A percentile compares a stretch with the other conserved stretches of the same genome.
These are phyloP conservation scores for Gossypium trilobum DNA, from an alignment of 441 rosid species.

Conservation along the genomic window DNA sequence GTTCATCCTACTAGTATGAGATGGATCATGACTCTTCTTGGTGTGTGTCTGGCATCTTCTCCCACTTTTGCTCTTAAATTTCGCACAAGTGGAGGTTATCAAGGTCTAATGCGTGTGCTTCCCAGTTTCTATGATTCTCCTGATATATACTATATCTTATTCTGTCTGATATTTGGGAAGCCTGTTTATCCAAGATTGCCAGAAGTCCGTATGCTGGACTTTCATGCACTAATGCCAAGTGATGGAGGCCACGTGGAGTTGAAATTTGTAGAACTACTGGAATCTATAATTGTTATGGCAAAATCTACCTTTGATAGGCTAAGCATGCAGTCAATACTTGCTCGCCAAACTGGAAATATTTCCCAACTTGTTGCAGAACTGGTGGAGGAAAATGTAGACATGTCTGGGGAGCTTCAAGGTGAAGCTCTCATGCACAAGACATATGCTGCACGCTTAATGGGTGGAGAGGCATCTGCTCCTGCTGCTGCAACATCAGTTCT, in stretches of 20 bases:
- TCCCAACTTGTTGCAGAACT: slow-evolving; percentile 94
- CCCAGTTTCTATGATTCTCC: slow-evolving; percentile 98
- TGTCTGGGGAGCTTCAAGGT: slow-evolving; percentile 98
- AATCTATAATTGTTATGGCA: slow-evolving; percentile 88
- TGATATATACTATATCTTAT: slow-evolving; percentile 92
- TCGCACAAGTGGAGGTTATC: slow-evolving; percentile 96
- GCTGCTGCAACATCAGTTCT: slow-evolving; percentile 97
- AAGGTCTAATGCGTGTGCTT: slow-evolving; percentile 81
- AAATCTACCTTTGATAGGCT: slow-evolving; percentile 92
- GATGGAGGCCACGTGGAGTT: slow-evolving; percentile 74
- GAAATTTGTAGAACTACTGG: slow-evolving; percentile 88
- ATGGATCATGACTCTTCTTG: slow-evolving; percentile 99
- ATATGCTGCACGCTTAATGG: slow-evolving; percentile 99
- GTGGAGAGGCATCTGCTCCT: slow-evolving; percentile 99
- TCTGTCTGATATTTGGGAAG: slow-evolving; percentile 92
- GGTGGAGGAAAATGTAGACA: slow-evolving; percentile 81
- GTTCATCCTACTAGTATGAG: slow-evolving; percentile 99
- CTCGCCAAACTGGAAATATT: slow-evolving; percentile 85
- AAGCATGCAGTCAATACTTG: slow-evolving; percentile 79
- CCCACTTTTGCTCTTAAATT: slow-evolving; percentile 89
- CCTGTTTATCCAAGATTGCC: slow-evolving; percentile 97
- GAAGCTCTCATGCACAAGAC: slow-evolving; percentile 99
- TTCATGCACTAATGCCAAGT: slow-evolving; percentile 94
- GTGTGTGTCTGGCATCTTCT: slow-evolving; percentile 90
- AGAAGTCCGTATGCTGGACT: slow-evolving; percentile 99